phyloP scores from a whole-genome alignment of 495 filamentous ascomycete species.

The Durotheca rogersii region DNA sequence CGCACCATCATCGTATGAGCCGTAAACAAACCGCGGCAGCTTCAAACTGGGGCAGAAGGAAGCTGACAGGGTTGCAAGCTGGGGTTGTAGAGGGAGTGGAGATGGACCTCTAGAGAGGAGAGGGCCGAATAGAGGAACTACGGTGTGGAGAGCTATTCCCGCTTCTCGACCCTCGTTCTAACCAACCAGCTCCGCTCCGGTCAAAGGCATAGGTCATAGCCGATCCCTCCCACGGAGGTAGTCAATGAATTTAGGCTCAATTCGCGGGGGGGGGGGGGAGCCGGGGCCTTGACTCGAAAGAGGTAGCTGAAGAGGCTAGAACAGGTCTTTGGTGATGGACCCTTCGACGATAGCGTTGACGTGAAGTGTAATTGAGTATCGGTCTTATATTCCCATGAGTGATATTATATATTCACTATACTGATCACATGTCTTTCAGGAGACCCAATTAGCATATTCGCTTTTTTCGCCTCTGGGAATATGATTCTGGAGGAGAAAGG shows the following conservation, averaged over 20 bases:
- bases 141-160: constrained; percentile 18
- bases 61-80: constrained; percentile 15
- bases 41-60: constrained; percentile 5
- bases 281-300: constrained; percentile 3
- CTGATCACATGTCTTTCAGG: no score
- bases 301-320: constrained; percentile 8
- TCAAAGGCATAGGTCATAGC: no score
- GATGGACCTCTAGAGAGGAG: constrained; percentile 12
- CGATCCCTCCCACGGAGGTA: constrained; percentile 26
- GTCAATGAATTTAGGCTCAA: constrained; percentile 36
- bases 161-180: constrained; percentile 10
- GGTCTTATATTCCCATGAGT: no score
- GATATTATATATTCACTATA: no score
- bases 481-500: no score
- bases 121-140: constrained; percentile 20
- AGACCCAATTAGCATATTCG: no score
- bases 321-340: background rate
- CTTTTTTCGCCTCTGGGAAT: no score
- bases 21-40: background rate
- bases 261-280: constrained; percentile 30
- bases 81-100: constrained; percentile 26
- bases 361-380: no score
- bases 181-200: constrained; percentile 26
- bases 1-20: background rate
- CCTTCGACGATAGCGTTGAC: constrained; percentile 10